A percentile compares a stretch with the other conserved stretches of the same genome.
These are phyloP conservation scores for Roridomyces roridus DNA, from an alignment of 768 basidiomycete species.

Conservation along the genomic window DNA sequence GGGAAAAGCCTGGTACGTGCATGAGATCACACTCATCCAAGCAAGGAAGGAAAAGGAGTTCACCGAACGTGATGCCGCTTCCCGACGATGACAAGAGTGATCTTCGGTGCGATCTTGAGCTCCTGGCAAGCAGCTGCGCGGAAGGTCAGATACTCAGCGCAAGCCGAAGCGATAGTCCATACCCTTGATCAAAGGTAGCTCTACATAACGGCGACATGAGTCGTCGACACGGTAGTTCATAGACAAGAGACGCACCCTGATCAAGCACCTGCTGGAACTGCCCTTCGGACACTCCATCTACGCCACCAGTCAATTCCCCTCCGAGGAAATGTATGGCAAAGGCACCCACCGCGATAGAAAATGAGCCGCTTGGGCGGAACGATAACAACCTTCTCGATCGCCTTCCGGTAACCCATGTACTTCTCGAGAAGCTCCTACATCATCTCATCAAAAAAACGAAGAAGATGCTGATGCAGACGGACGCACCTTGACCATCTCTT, in stretches of 20 bases:
- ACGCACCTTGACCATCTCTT: slow-evolving; percentile 62
- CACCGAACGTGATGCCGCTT: slow-evolving; percentile 75
- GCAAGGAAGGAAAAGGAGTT: slow-evolving; percentile 13
- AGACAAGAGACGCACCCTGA: slow-evolving; percentile 43
- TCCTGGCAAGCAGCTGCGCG: slow-evolving; percentile 65
- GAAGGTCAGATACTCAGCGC: slow-evolving; percentile 22
- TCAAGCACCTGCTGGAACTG: slow-evolving; percentile 63
- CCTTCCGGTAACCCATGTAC: slow-evolving; percentile 61
- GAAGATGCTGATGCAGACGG: too few relatives aligned
- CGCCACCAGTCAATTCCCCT: slow-evolving; percentile 26
- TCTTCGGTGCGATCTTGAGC: slow-evolving; percentile 63
- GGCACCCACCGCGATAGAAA: slow-evolving; percentile 69
- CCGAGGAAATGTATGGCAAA: slow-evolving; percentile 6
- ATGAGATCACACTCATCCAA: neutral
- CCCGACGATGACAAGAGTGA: slow-evolving; percentile 82
- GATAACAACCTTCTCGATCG: slow-evolving; percentile 56
- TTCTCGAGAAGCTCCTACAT: slow-evolving; percentile 53
- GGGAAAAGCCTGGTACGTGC: slow-evolving; percentile 50
- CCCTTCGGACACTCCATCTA: slow-evolving; percentile 63
- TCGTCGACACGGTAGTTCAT: too few relatives aligned
- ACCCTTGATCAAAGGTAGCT: slow-evolving; percentile 69
- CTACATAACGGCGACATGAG: too few relatives aligned
- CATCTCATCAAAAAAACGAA: slow-evolving; percentile 45
- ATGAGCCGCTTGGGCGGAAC: slow-evolving; percentile 70
- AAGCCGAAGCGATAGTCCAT: slow-evolving; percentile 36